A percentile compares a stretch with the other conserved stretches of the same genome.
Evolutionary conservation across 1,284 basidiomycete species (phyloP).

Genomic region (Phellopilus nigrolimitatus): DNA sequence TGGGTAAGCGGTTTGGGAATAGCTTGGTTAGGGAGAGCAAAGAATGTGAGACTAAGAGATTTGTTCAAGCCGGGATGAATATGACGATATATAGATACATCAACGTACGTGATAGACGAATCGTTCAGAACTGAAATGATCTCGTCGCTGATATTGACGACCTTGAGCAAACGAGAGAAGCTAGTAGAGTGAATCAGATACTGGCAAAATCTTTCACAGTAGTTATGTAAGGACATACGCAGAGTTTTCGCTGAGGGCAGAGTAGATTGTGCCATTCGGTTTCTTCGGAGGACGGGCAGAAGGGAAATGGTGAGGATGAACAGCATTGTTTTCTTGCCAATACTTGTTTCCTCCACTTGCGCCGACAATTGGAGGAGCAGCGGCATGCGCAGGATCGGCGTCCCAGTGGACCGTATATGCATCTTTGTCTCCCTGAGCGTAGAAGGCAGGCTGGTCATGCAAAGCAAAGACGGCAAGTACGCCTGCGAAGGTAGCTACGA

Average conservation of each 20-base stretch:
- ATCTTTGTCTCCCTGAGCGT: not conserved
- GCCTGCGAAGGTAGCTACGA: not conserved
- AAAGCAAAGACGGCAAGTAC: not conserved
- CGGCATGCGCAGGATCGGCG: not conserved
- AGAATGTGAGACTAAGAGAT: slow-evolving; percentile 45
- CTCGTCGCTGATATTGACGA: slow-evolving; percentile 41
- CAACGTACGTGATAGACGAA: slow-evolving; percentile 33
- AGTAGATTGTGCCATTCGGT: slow-evolving; percentile 1
- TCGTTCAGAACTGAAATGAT: slow-evolving; percentile 39
- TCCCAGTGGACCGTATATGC: not conserved
- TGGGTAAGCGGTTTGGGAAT: slow-evolving; percentile 31
- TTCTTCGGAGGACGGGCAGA: slow-evolving; percentile 3
- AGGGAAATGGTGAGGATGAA: not conserved
- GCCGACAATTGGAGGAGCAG: not conserved
- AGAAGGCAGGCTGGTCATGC: not conserved
- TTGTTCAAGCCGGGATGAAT: not conserved
- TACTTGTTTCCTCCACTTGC: not conserved
- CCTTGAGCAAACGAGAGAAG: slow-evolving; percentile 39
- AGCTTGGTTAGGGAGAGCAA: slow-evolving; percentile 45
- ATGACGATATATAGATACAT: not conserved
- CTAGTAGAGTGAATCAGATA: slow-evolving; percentile 22
- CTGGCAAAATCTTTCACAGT: not conserved
- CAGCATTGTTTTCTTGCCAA: too few species aligned
- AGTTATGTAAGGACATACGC: not conserved
- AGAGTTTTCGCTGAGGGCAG: slow-evolving; percentile 3